Base-by-base conservation (phyloP, 176 grass and related monocot genomes). In the Dendrocalamus sinicus region DNA sequence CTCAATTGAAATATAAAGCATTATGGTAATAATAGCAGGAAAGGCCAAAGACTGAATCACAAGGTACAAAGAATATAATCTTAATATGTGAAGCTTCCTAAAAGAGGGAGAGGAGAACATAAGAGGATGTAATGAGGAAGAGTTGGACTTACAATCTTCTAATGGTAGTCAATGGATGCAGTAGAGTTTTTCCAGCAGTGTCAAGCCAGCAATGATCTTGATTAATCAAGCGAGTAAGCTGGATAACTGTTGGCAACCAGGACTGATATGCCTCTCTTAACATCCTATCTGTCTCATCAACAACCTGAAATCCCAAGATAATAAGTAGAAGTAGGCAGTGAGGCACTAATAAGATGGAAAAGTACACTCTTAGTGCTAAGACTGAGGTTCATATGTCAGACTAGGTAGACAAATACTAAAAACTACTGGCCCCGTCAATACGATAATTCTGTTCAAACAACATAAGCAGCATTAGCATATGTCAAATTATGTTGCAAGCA, bases 221-320 rank as follows among this genome's bases (percentile, higher is more conserved):
- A 72, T 71, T 77, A 76, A 35, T 88, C 45, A 86, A 88, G 40
- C 66, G 59, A 61, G 91, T 89, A 72, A 89, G 88, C 35, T 94
- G 85, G 68, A 98, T 91, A 69, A 95, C 96, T 73, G 89, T 91
- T 46, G 91, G 88, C 84, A 98, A 89, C 96, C 96, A 98, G 53
- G 93, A 95, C 45, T 98, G 93, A 83, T 95, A 98, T 74, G 91
- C 96, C 73, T 95, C 93, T 79, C 96, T 92, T 72, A 98, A 69
- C 86, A 98, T 88, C 51, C 91, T 92, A 64, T 95, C 93, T 15
- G 91, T 98, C 75, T 98, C 96, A 89, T 98, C 96, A 84, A 98
- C 87, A 50, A 98, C 91, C 95, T 98, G 85, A 74, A 44, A 48
- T 20, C 12, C 8, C 47, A 85, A 67, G 10, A 66, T 85, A 64